Base-by-base conservation (phyloP, 306 rosid genomes). In the Vigna reflexopilosa region DNA sequence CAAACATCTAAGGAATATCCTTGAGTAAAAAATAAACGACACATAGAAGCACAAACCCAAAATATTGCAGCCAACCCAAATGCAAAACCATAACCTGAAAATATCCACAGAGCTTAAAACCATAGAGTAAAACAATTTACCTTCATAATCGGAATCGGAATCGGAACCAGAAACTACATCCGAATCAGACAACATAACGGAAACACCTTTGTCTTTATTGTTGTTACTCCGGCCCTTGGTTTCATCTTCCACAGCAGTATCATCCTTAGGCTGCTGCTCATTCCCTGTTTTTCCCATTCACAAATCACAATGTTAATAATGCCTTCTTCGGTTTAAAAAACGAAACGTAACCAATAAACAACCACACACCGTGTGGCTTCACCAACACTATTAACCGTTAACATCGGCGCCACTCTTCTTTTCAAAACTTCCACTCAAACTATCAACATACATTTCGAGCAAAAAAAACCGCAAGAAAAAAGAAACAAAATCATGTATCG, bases 261-360 rank as follows among this genome's bases (percentile, higher is more conserved):
- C 80, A 57, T 73, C 80, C 61, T 4, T 32, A 15, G 77, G 72
- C 56, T 58, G 73, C 68, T 83, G 54, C 68, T 76, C 77, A 67
- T 73, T 83, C 20, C 34, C 80, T 67, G 68, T 16, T 71, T 50
- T 56, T 3, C 59, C 54, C 42, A 73, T 67, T 58, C 34, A 73
- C 55, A 50, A 61, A 77, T 19, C 36, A 64, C 45, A 67, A 77
- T 56, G 24, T 47, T 19, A 48, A 44, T 13, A 48, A 44, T 20
- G 36, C 36, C 50, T 19, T 2, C 36, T 67, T 6, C 1, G 54
- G 54, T 6, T 6, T 20, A 42, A 36, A 12, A 67, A 13, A 16
- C 44, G 34, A 40, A 62, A 54, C 34, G 22, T n/a, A n/a, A 7
- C 48, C 66, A 11, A 8, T 36, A 64, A 36, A 34, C 45, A 10